phyloP scores from a whole-genome alignment of 192 early-diverging fungal species.

The Spizellomyces sp. region DNA sequence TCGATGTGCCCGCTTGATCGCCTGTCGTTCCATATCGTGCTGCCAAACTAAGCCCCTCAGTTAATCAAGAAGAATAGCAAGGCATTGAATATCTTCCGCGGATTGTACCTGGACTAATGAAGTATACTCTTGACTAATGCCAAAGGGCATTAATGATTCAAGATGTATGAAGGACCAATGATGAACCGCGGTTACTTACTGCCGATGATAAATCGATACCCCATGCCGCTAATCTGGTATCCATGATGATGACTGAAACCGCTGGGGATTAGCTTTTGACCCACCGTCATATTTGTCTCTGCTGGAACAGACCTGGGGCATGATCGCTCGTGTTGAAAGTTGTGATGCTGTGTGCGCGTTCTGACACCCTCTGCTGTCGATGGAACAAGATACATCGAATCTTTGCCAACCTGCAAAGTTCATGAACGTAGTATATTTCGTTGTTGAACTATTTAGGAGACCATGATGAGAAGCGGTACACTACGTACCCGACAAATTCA shows the following conservation, averaged over 20 bases:
- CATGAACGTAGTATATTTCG: slow-evolving; percentile 54
- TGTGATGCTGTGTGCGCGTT: slow-evolving; percentile 52
- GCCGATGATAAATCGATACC: slow-evolving; percentile 81
- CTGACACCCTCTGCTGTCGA: slow-evolving; percentile 37
- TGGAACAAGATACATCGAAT: slow-evolving; percentile 59
- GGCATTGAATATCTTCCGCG: too few relatives aligned
- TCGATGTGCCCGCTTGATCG: slow-evolving; percentile 84
- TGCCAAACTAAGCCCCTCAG: slow-evolving; percentile 63
- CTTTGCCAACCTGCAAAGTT: slow-evolving; percentile 52
- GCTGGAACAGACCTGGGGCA: slow-evolving; percentile 5
- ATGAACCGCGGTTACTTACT: too few relatives aligned
- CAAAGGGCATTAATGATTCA: neutral
- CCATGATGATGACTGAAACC: slow-evolving; percentile 55
- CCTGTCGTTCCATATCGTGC: slow-evolving; percentile 72
- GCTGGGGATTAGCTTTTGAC: too few relatives aligned
- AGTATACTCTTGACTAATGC: slow-evolving; percentile 51
- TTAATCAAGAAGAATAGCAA: slow-evolving; percentile 3
- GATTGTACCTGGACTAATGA: slow-evolving; percentile 52
- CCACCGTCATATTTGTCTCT: too few relatives aligned
- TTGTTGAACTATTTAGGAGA: slow-evolving; percentile 29
- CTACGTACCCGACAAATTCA: neutral
- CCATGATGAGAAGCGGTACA: slow-evolving; percentile 17
- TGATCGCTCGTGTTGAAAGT: slow-evolving; percentile 63
- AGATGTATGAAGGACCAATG: slow-evolving; percentile 35
- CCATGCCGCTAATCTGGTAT: slow-evolving; percentile 62